A percentile compares a stretch with the other conserved stretches of the same genome.
phyloP scores from a whole-genome alignment of 1,284 basidiomycete species.

The Pseudozyma tsukubaensis region DNA sequence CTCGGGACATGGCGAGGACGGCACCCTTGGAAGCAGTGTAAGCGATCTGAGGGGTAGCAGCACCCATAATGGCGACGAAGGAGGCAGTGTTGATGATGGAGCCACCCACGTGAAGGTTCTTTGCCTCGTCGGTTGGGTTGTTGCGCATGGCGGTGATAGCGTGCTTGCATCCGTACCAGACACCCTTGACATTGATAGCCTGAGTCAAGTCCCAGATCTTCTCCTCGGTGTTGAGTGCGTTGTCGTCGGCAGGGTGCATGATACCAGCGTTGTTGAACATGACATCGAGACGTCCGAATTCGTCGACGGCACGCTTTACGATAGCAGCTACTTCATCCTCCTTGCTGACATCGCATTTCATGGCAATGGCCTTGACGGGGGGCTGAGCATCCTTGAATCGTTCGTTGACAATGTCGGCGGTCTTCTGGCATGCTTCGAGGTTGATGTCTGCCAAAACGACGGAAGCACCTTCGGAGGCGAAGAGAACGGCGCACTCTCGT shows the following conservation, averaged over 20 bases:
- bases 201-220: slow-evolving; percentile 82
- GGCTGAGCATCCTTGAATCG: slow-evolving; percentile 76
- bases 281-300: slow-evolving; percentile 89
- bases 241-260: slow-evolving; percentile 93
- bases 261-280: slow-evolving; percentile 78
- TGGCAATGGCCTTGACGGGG: slow-evolving; percentile 74
- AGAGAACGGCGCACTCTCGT: slow-evolving; percentile 88
- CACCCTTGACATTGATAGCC: slow-evolving; percentile 95
- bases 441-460: slow-evolving; percentile 91
- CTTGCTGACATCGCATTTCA: slow-evolving; percentile 87
- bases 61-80: slow-evolving; percentile 91
- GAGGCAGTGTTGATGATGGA: slow-evolving; percentile 97
- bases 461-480: slow-evolving; percentile 89
- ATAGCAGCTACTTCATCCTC: slow-evolving; percentile 85
- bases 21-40: slow-evolving; percentile 81
- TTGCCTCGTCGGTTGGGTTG: slow-evolving; percentile 80
- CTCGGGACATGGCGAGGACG: slow-evolving; percentile 96
- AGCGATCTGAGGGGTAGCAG: slow-evolving; percentile 93
- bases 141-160: slow-evolving; percentile 94
- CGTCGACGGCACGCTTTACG: slow-evolving; percentile 81
- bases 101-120: slow-evolving; percentile 84
- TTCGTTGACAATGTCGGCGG: slow-evolving; percentile 76
- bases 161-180: slow-evolving; percentile 97
- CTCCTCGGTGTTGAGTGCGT: slow-evolving; percentile 94
- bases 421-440: slow-evolving; percentile 77